Percentiles rank a stretch among this genome's conserved stretches.
phyloP scores from a whole-genome alignment of 73 alveolate species.

The Blepharisma stoltei region DNA sequence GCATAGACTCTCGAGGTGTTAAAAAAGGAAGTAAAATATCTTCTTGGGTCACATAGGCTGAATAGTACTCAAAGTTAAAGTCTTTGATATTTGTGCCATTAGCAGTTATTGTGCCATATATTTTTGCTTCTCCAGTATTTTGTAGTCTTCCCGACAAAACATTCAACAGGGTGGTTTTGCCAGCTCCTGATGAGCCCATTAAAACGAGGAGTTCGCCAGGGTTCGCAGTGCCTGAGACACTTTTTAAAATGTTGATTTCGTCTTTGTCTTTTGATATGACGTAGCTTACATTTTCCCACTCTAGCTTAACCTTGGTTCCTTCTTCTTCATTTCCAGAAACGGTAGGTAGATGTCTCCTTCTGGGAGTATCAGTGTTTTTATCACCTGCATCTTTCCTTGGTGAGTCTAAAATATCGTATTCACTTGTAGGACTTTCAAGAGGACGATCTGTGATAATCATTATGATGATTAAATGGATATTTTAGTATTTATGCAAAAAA shows the following conservation, averaged over 20 bases:
- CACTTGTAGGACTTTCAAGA: too few species aligned
- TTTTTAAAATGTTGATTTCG: background rate
- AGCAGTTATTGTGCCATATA: background rate
- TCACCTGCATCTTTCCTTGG: too few species aligned
- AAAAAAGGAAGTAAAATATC: constrained; percentile 20
- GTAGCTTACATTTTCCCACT: constrained; percentile 15
- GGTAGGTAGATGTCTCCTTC: too few species aligned
- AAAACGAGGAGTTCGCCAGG: constrained; percentile 39
- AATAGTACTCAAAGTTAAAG: constrained; percentile 21
- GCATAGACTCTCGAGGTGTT: constrained; percentile 37
- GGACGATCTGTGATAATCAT: too few species aligned
- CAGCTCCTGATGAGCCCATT: constrained; percentile 58
- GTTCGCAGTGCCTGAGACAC: constrained; percentile 34
- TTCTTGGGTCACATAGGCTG: constrained; percentile 37
- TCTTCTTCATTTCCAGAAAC: too few species aligned
- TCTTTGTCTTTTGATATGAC: background rate
- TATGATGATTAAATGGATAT: too few species aligned
- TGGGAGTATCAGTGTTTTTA: too few species aligned
- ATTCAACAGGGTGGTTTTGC: constrained; percentile 45
- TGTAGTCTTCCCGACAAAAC: constrained; percentile 29
- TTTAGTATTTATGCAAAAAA: too few species aligned
- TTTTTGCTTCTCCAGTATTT: background rate
- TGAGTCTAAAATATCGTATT: too few species aligned
- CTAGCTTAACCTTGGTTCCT: background rate
- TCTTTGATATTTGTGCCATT: background rate